Base-by-base conservation (phyloP, 768 basidiomycete genomes). In the Saitozyma sp. region DNA sequence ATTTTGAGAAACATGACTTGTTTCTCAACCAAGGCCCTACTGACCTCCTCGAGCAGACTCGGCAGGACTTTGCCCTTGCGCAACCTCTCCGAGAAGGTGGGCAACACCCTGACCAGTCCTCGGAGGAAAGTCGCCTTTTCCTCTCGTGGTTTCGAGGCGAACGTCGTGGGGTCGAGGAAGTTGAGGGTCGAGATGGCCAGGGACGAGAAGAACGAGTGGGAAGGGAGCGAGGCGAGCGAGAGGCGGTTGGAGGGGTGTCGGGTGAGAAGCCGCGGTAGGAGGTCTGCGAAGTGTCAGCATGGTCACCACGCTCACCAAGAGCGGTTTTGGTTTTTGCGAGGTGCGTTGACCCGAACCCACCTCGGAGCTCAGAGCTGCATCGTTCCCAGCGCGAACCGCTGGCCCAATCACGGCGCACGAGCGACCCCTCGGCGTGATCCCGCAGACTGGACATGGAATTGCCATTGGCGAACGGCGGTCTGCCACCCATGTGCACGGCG, bases 111-210 rank as follows among this genome's bases (percentile, higher is more conserved):
- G 1, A 88, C 84, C 17, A 97, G 81, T 0, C 95, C 94, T 77
- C 91, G 91, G 86, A 97, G 89, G 78, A 97, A 97, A 0, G 90
- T 90, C 37, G 96, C 88, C 77, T 98, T 98, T 75, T 97, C 96
- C 81, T 98, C 95, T 59, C 89, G 82, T 2, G 92, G 88, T 79
- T 97, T 96, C 0, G 91, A 86, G 0, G 93, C 91, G 76, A 98
- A 99, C 61, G 89, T 95, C 5, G 94, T 91, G 13, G 95, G 87
- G 73, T 98, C 95, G 58, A 99, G 82, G 81, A 98, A 99, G 74
- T 92, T 93, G 40, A 99, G 84, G 0, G 95, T 98, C 2, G 91
- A 94, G 20, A 98, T 93, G 8, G 95, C 91, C 10, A 98, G 83
- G 5, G 92, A 95, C 1, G 91, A 94, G 82, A 99, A 98, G 83